phyloP scores from a whole-genome alignment of 2,329 filamentous ascomycete species.

The Fusarium equiseti region DNA sequence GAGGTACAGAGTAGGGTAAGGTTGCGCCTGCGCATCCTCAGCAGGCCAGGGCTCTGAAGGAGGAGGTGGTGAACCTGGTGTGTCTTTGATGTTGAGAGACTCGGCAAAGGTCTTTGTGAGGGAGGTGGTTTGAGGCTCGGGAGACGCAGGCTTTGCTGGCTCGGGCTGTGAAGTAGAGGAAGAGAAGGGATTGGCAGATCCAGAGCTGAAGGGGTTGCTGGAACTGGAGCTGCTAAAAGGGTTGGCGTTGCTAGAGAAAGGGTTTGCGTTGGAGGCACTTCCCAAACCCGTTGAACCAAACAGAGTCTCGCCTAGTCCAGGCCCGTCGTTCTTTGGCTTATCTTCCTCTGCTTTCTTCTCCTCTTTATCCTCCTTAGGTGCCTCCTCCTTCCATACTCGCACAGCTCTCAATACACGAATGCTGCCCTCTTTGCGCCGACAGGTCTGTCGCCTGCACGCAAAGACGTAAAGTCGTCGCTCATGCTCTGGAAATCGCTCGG shows the following conservation, averaged over 20 bases:
- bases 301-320: constrained; percentile 72
- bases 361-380: constrained; percentile 43
- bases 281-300: constrained; percentile 72
- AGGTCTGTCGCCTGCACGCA: constrained; percentile 80
- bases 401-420: constrained; percentile 80
- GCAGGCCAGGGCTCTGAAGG: constrained; percentile 81
- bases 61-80: constrained; percentile 50
- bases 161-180: constrained; percentile 50
- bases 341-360: constrained; percentile 51
- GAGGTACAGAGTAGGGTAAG: constrained; percentile 83
- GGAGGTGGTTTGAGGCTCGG: constrained; percentile 45
- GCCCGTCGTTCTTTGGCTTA: constrained; percentile 53
- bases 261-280: constrained; percentile 61
- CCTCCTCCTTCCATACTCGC: constrained; percentile 62
- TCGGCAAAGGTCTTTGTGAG: constrained; percentile 76
- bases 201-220: constrained; percentile 50
- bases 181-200: constrained; percentile 49
- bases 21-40: constrained; percentile 69
- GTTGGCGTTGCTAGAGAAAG: constrained; percentile 68
- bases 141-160: constrained; percentile 50
- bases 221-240: constrained; percentile 58
- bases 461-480: constrained; percentile 91
- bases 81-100: constrained; percentile 78
- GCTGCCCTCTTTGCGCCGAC: constrained; percentile 84
- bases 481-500: constrained; percentile 86